Evolutionary conservation across 768 basidiomycete species (phyloP).

Genomic region (Suillus subluteus): DNA sequence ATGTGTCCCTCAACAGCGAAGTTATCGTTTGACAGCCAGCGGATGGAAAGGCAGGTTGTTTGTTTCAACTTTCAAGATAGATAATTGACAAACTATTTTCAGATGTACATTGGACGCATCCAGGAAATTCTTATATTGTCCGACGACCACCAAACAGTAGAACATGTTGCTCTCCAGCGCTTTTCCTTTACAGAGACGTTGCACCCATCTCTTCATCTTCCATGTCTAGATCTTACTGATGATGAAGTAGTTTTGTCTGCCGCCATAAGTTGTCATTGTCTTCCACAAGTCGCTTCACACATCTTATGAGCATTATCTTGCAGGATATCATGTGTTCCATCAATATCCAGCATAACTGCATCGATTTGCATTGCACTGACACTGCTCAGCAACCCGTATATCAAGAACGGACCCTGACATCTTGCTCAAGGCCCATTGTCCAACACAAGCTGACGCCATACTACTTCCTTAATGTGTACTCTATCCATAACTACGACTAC

Average conservation of each 20-base stretch:
- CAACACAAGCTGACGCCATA: conserved; percentile 6
- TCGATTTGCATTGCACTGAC: not conserved
- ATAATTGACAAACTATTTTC: too few species aligned
- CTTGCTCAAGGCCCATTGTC: conserved; percentile 4
- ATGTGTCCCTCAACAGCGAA: too few species aligned
- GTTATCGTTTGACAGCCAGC: too few species aligned
- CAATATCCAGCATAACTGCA: conserved; percentile 28
- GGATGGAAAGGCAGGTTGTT: too few species aligned
- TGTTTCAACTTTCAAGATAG: too few species aligned
- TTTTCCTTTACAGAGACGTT: conserved; percentile 7
- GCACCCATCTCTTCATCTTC: conserved; percentile 11
- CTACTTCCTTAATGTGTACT: conserved; percentile 17
- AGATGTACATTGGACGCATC: too few species aligned
- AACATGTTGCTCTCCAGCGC: not conserved
- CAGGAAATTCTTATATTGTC: too few species aligned
- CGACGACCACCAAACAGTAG: too few species aligned
- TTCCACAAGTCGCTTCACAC: not conserved
- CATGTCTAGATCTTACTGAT: conserved; percentile 8
- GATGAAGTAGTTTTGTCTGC: not conserved
- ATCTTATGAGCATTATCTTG: conserved; percentile 1
- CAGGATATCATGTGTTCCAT: conserved; percentile 21
- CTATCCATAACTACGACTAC: conserved; percentile 10
- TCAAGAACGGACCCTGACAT: conserved; percentile 20
- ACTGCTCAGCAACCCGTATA: not conserved
- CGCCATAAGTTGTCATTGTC: not conserved